These are phyloP conservation scores for Lactarius quietus DNA, from an alignment of 768 basidiomycete species.

Conservation along the genomic window DNA sequence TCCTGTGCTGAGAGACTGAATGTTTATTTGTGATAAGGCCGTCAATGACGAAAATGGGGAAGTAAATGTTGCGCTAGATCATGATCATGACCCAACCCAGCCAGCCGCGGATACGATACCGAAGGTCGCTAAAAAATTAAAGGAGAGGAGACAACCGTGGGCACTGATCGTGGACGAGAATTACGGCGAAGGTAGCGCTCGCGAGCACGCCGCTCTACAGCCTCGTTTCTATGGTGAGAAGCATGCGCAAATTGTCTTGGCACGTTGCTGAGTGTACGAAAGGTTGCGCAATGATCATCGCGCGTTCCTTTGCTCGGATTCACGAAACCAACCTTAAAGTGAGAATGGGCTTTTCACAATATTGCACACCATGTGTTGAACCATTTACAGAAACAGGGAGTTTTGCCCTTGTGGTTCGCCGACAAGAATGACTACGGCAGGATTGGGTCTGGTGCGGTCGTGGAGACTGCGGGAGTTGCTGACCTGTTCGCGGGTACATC, in stretches of 20 bases:
- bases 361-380: background rate
- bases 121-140: constrained; percentile 84
- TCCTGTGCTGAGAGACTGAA: constrained; percentile 6
- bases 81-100: constrained; percentile 45
- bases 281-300: constrained; percentile 87
- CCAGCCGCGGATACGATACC: constrained; percentile 78
- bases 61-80: constrained; percentile 88
- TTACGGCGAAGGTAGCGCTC: constrained; percentile 96
- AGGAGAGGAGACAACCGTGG: constrained; percentile 82
- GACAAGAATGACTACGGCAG: constrained; percentile 82
- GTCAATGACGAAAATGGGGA: constrained; percentile 93
- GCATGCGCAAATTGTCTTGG: background rate
- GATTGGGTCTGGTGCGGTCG: constrained; percentile 75
- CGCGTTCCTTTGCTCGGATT: constrained; percentile 94
- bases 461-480: constrained; percentile 82
- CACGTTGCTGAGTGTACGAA: constrained; percentile 3
- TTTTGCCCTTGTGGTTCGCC: constrained; percentile 92
- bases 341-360: constrained; percentile 19
- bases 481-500: constrained; percentile 51
- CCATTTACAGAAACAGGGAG: constrained; percentile 82
- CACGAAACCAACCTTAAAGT: constrained; percentile 98
- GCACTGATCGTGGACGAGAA: constrained; percentile 93
- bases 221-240: constrained; percentile 84
- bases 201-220: constrained; percentile 96
- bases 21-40: constrained; percentile 46